These are phyloP conservation scores for Rosa rugosa DNA, from an alignment of 306 rosid species.

Conservation along the genomic window DNA sequence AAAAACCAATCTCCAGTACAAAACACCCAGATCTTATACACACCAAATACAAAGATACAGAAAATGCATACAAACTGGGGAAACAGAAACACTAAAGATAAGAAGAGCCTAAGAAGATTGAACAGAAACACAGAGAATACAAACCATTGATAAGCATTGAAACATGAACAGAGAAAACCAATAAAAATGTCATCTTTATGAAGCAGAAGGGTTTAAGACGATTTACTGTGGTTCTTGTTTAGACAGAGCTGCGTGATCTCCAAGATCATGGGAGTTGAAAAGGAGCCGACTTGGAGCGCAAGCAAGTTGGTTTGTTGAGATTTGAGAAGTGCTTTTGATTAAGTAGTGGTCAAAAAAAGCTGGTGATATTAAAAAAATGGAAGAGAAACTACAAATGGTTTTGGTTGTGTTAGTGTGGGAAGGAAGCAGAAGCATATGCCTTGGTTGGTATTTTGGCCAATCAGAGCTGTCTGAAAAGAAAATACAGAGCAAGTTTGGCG, in stretches of 20 bases:
- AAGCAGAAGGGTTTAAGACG: conserved; percentile 1
- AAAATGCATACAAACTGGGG: neutral
- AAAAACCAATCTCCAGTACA: neutral
- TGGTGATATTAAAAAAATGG: neutral
- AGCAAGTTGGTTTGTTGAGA: conserved; percentile 13
- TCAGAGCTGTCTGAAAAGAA: neutral
- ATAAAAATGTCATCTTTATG: neutral
- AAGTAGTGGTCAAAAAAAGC: neutral
- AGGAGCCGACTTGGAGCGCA: conserved; percentile 16
- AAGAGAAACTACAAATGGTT: neutral
- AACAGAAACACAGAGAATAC: neutral
- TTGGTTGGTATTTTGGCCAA: neutral
- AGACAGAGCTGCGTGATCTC: neutral
- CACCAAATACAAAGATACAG: neutral
- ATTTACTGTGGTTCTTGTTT: neutral
- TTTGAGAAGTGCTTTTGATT: neutral
- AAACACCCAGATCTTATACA: neutral
- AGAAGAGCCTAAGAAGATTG: neutral
- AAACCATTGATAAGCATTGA: neutral
- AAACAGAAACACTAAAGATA: neutral
- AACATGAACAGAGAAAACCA: neutral
- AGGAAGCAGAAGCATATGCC: neutral
- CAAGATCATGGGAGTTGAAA: conserved; percentile 4
- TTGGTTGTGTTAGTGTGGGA: neutral
- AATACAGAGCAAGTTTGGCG: neutral